Conservation (phyloP, 2,329 filamentous ascomycete genomes). For the Hymenotorrendiella dingleyae region DNA sequence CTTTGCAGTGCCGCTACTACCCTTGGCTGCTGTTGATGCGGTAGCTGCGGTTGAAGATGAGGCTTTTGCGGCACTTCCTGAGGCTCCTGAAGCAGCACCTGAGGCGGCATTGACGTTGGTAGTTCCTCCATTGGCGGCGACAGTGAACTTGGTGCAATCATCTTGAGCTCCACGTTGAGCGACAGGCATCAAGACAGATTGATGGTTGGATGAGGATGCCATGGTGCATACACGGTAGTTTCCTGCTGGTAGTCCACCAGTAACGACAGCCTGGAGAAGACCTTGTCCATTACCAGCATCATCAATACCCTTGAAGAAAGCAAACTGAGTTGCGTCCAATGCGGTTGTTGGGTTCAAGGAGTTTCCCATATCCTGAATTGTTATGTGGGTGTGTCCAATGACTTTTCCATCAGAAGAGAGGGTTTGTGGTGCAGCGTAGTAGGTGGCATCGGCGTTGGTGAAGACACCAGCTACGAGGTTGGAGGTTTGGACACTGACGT, state of each 20-base stretch:
- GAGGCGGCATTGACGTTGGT: constrained; percentile 8
- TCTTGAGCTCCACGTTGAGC: constrained; percentile 40
- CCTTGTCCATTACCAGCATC: constrained; percentile 35
- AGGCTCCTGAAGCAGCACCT: neutral
- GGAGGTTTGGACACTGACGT: constrained; percentile 31
- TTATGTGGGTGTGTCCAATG: constrained; percentile 36
- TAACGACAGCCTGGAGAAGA: constrained; percentile 33
- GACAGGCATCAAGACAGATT: constrained; percentile 38
- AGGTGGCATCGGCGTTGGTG: constrained; percentile 34
- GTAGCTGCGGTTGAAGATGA: constrained; percentile 25
- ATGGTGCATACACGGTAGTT: constrained; percentile 41
- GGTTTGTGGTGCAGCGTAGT: constrained; percentile 34
- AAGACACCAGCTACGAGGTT: constrained; percentile 34
- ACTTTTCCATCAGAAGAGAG: constrained; percentile 29
- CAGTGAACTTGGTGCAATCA: constrained; percentile 40
- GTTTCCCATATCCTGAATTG: constrained; percentile 33
- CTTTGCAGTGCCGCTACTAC: neutral
- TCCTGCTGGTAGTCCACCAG: constrained; percentile 36
- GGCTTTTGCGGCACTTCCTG: constrained; percentile 8
- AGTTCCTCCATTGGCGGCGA: constrained; percentile 23
- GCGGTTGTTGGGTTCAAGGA: constrained; percentile 27
- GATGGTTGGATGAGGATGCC: constrained; percentile 37
- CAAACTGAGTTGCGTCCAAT: constrained; percentile 31
- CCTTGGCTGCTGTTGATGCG: constrained; percentile 3
- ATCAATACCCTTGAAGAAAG: constrained; percentile 39